phyloP scores from a whole-genome alignment of 2,329 filamentous ascomycete species.

The Allantophomopsis cytisporea region DNA sequence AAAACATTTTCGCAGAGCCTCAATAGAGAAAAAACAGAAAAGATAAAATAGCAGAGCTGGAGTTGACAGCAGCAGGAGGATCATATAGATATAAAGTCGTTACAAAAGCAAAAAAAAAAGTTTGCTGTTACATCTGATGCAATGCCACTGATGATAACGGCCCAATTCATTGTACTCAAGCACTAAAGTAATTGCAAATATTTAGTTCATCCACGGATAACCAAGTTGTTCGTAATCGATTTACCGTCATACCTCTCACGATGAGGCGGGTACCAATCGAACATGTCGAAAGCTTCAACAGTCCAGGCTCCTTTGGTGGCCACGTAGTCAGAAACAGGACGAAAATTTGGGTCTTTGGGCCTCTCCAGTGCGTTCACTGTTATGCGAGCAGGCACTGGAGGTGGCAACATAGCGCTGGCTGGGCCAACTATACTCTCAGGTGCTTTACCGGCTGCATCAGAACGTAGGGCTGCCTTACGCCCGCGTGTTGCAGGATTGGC shows the following conservation, averaged over 20 bases:
- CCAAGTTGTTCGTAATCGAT: background rate
- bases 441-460: background rate
- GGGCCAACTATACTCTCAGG: background rate
- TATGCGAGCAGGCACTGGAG: background rate
- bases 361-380: background rate
- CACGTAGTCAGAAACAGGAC: background rate
- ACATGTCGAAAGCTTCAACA: constrained; percentile 51
- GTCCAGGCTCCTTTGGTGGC: constrained; percentile 45
- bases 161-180: no score
- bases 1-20: no score
- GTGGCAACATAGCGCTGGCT: background rate
- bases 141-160: background rate
- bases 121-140: background rate
- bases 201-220: background rate
- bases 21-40: no score
- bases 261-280: constrained; percentile 40
- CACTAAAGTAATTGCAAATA: background rate
- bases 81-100: no score
- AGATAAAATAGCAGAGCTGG: no score
- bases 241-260: background rate
- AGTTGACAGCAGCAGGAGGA: no score
- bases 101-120: no score
- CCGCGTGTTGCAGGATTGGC: background rate
- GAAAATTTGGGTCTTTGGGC: background rate
- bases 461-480: background rate